Percentiles rank a stretch among this genome's conserved stretches.
These are phyloP conservation scores for Penicillium sp. DNA, from an alignment of 2,329 filamentous ascomycete species.

Conservation along the genomic window DNA sequence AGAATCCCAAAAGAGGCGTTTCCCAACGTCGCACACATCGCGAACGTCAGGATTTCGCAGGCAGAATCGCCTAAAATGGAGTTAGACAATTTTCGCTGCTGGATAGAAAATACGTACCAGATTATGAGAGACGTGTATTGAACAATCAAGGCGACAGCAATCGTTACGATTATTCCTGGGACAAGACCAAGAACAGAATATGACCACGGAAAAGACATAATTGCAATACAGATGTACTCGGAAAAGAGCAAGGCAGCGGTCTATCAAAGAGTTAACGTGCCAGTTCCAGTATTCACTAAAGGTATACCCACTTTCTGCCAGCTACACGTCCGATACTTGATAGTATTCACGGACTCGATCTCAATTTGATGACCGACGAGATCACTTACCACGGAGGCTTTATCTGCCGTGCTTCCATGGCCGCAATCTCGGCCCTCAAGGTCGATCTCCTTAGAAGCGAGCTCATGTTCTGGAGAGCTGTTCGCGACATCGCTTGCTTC, in stretches of 20 bases:
- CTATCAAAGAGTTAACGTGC: conserved; percentile 39
- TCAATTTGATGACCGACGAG: not conserved
- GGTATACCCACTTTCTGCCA: conserved; percentile 72
- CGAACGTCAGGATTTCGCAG: conserved; percentile 83
- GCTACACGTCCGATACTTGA: conserved; percentile 87
- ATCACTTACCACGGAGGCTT: not conserved
- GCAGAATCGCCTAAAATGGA: conserved; percentile 72
- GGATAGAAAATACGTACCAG: conserved; percentile 49
- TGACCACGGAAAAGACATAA: conserved; percentile 94
- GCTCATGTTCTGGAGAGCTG: too few species aligned
- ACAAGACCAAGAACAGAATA: conserved; percentile 84
- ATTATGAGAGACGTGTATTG: conserved; percentile 74
- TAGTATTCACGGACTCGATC: conserved; percentile 55
- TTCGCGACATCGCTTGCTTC: too few species aligned
- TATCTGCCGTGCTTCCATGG: not conserved
- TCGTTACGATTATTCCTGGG: conserved; percentile 80
- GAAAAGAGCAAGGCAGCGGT: conserved; percentile 87
- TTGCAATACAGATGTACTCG: conserved; percentile 87
- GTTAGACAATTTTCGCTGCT: conserved; percentile 14
- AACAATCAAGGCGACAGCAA: conserved; percentile 72
- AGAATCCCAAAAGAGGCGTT: conserved; percentile 85
- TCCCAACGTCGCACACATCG: conserved; percentile 89
- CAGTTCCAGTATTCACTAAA: not conserved
- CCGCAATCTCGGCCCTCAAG: not conserved
- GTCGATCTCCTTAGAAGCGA: too few species aligned